phyloP scores from a whole-genome alignment of 768 basidiomycete species.

The Mycena maculata region DNA sequence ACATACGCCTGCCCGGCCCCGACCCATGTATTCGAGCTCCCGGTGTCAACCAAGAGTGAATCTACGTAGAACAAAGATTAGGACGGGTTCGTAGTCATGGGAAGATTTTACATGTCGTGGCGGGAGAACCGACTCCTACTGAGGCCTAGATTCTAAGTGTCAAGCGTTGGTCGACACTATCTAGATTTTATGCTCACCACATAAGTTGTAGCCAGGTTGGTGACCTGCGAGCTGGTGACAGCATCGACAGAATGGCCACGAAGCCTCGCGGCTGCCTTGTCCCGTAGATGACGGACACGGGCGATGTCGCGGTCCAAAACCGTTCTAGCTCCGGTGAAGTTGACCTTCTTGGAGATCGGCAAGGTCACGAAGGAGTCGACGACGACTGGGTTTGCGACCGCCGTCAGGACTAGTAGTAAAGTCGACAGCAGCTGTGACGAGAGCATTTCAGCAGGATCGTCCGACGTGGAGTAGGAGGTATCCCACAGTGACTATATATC shows the following conservation, averaged over 20 bases:
- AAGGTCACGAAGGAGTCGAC: constrained; percentile 18
- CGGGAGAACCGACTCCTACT: constrained; percentile 7
- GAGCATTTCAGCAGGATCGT: neutral
- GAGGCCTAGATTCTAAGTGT: neutral
- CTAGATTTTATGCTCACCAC: neutral
- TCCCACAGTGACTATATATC: too few relatives aligned
- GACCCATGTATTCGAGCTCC: constrained; percentile 67
- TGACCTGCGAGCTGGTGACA: neutral
- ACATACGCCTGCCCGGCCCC: constrained; percentile 52
- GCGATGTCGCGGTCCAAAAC: constrained; percentile 2
- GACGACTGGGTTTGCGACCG: neutral
- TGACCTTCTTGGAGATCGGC: constrained; percentile 8
- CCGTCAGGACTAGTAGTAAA: neutral
- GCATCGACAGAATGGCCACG: neutral
- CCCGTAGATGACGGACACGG: neutral
- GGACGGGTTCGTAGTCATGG: neutral
- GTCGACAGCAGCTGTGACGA: neutral
- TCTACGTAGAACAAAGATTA: constrained; percentile 11
- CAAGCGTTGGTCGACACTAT: neutral
- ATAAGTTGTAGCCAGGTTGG: constrained; percentile 13
- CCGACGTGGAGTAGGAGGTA: too few relatives aligned
- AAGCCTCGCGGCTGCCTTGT: neutral
- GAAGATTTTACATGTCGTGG: constrained; percentile 13
- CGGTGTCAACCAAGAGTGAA: constrained; percentile 36
- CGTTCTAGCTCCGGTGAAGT: constrained; percentile 8